Evolutionary conservation across 1,139 yeast species (phyloP).

Genomic region (Debaryomycetaceae sp.): DNA sequence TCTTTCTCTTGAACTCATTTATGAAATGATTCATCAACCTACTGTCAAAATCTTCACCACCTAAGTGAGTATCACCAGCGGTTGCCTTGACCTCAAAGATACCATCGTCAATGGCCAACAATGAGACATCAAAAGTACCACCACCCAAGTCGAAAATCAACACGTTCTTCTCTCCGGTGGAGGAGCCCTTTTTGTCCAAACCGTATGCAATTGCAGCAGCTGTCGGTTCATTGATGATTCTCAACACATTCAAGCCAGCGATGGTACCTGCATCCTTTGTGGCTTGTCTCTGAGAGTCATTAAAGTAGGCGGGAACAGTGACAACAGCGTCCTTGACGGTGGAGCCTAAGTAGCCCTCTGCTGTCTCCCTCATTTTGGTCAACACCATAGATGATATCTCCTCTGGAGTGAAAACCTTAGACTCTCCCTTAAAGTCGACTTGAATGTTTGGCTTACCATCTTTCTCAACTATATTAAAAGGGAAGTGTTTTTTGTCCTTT

Average conservation of each 20-base stretch:
- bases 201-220: conserved; percentile 52
- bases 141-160: conserved; percentile 96
- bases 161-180: conserved; percentile 50
- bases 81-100: conserved; percentile 95
- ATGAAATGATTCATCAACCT: conserved; percentile 34
- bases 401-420: conserved; percentile 94
- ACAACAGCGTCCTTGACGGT: conserved; percentile 46
- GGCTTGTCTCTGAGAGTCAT: conserved; percentile 51
- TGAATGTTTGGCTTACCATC: conserved; percentile 86
- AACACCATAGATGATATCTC: conserved; percentile 96
- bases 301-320: conserved; percentile 50
- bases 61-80: conserved; percentile 98
- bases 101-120: conserved; percentile 91
- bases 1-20: conserved; percentile 37
- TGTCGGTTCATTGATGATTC: conserved; percentile 50
- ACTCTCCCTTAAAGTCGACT: conserved; percentile 92
- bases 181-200: conserved; percentile 63
- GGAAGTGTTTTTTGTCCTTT: conserved; percentile 42
- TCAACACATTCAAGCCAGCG: conserved; percentile 48
- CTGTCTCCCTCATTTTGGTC: conserved; percentile 56
- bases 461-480: conserved; percentile 52
- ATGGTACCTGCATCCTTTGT: conserved; percentile 50
- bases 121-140: conserved; percentile 97
- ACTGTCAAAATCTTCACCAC: conserved; percentile 69
- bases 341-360: conserved; percentile 42